Evolutionary conservation across 176 grass and related monocot genomes (phyloP), one percentile per base, ranked within the genome.

Genomic region (Ensete glaucum): DNA sequence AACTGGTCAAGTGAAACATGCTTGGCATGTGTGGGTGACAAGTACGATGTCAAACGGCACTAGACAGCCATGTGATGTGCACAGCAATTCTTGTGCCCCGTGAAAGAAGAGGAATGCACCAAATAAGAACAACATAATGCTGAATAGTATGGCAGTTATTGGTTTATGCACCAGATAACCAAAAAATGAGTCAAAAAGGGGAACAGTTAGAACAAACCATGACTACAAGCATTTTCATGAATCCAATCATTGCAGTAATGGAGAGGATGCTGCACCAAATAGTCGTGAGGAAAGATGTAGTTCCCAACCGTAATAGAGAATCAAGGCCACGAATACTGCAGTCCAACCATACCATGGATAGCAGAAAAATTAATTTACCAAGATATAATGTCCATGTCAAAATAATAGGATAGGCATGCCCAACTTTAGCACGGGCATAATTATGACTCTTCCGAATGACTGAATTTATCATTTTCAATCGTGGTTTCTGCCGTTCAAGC

Each of bases 181-280:
- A 5, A 14, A 69, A 86, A 85, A 76, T 63, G 54, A 74, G 80
- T 86, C 75, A 58, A 19, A 67, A 10, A 17, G 20, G 27, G 67
- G 82, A 51, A 4, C 13, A 50, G 16, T 19, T 48, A 50, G 16
- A 16, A 70, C 78, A 23, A 81, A 99, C 95, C 95, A 80, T 73
- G 20, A 91, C 66, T 60, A 94, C 64, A 34, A 99, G 76, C 76
- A 86, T 87, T 83, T 93, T 83, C 76, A 83, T 87, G 63, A 94
- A 72, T 74, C 95, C 95, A 84, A 93, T 83, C 95, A 99, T 99
- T 74, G 86, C 86, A 78, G 83, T 85, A 76, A 89, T 68, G 69
- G 95, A 99, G 27, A 99, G 74, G 11, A 78, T 80, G 82, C 85
- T 87, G 77, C 95, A 99, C 88, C 90, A 99, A 77, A 99, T 67